Evolutionary conservation across 2,329 filamentous ascomycete species (phyloP).

Genomic region (Trichoderma brevicompactum): DNA sequence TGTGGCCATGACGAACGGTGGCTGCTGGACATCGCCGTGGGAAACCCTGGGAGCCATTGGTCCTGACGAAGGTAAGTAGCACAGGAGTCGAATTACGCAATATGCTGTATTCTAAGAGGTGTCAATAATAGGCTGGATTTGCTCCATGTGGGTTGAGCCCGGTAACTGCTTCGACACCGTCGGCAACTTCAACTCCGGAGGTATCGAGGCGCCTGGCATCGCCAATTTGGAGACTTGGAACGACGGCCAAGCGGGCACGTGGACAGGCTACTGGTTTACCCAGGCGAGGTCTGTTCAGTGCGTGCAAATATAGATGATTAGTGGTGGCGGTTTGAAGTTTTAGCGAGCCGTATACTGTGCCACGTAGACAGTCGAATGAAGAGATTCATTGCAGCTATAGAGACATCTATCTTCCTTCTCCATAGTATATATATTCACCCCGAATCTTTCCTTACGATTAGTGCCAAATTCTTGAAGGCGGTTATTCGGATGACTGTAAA

Average conservation of each 20-base stretch:
- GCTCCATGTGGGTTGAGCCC: constrained; percentile 19
- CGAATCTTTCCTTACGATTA: too few relatives aligned
- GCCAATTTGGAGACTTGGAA: constrained; percentile 13
- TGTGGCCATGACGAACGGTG: not conserved
- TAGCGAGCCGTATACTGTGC: too few relatives aligned
- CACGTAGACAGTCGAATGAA: too few relatives aligned
- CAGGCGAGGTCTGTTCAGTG: constrained; percentile 2
- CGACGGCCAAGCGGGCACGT: not conserved
- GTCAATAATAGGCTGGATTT: not conserved
- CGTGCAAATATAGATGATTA: not conserved
- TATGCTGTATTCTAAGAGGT: not conserved
- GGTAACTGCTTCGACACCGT: not conserved
- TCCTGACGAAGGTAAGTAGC: not conserved
- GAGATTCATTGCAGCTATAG: too few relatives aligned
- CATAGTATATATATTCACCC: too few relatives aligned
- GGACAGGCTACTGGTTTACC: constrained; percentile 14
- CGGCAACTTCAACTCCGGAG: constrained; percentile 13
- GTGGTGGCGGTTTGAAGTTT: too few relatives aligned
- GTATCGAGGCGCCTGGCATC: not conserved
- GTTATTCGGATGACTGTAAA: too few relatives aligned
- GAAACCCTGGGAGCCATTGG: constrained; percentile 11
- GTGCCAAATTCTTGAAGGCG: too few relatives aligned
- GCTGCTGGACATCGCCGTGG: constrained; percentile 8
- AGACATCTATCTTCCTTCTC: too few relatives aligned
- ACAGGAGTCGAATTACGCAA: too few relatives aligned